Base-by-base conservation (phyloP, 164 flowering plant species). In the Magnolia sinica region DNA sequence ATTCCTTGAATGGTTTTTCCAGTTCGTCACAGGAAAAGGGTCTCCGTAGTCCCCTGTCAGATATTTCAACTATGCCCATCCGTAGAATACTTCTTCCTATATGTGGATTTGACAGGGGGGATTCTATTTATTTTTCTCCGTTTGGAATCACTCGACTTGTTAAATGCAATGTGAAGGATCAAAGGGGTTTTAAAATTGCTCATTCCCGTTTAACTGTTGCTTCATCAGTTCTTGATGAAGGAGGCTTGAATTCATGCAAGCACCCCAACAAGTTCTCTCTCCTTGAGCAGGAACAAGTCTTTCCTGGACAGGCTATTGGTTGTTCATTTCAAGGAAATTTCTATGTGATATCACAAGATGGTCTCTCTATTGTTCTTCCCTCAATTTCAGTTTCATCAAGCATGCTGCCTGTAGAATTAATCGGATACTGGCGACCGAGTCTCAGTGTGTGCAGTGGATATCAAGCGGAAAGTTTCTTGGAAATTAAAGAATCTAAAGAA, bases 291-390 rank as follows among this genome's bases (percentile, higher is more conserved):
- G 83, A 87, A 83, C 86, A 80, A 52, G 70, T 76, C 70, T 79
- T 76, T 49, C 49, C 80, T 59, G 95, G 85, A 68, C 90, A 91
- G 79, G 96, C 89, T 51, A 84, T 96, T 79, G 92, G 92, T 76
- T 91, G 97, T 79, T 85, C 81, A 68, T 92, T 87, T 64, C 88
- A 89, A 77, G 99, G 98, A 11, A 87, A 81, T 81, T 81, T 92
- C 29, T 96, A 94, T 87, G 85, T 96, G 86, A 97, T 92, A 31
- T 85, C 93, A 50, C 78, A 84, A 76, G 74, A 76, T 76, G 97
- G 97, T 76, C 86, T 96, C 45, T 91, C 87, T 50, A 91, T 94
- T 50, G 91, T 90, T 79, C 90, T 96, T 75, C 97, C 99, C 27
- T 82, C 93, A 49, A 71, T 92, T 79, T 86, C 94, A 75, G 73